Conservation (phyloP, 2,329 filamentous ascomycete genomes). For the Penicillium hesseltinei region DNA sequence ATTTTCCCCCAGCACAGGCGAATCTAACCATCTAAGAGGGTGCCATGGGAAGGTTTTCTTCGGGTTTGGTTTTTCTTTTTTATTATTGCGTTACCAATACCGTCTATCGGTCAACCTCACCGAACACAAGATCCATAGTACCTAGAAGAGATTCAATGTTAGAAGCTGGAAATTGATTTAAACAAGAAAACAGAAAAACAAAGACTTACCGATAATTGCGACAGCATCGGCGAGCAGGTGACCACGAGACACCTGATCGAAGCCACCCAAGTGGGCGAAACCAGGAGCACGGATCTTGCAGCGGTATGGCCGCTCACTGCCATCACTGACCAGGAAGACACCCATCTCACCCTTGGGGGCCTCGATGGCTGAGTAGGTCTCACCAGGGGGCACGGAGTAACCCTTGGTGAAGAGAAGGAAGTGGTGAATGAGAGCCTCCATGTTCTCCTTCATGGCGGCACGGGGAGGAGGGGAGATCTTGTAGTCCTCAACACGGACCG, state of each 20-base stretch:
- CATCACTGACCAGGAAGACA: constrained; percentile 93
- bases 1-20: constrained; percentile 14
- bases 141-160: constrained; percentile 30
- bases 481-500: constrained; percentile 96
- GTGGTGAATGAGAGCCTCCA: constrained; percentile 99
- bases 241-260: constrained; percentile 88
- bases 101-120: constrained; percentile 59
- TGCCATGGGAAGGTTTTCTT: constrained; percentile 23
- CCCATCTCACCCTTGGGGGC: constrained; percentile 99
- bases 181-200: neutral
- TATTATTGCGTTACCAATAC: constrained; percentile 20
- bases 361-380: constrained; percentile 97
- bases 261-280: constrained; percentile 90
- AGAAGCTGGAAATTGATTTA: neutral
- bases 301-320: constrained; percentile 91
- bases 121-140: constrained; percentile 86
- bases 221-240: constrained; percentile 96
- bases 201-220: constrained; percentile 71
- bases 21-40: constrained; percentile 21
- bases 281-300: constrained; percentile 97
- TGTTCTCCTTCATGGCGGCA: constrained; percentile 99
- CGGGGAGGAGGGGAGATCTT: constrained; percentile 96
- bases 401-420: constrained; percentile 99
- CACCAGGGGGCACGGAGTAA: constrained; percentile 92
- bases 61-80: constrained; percentile 19